Percentiles rank a stretch among this genome's conserved stretches.
Evolutionary conservation across 441 rosid species (phyloP).

Genomic region (Populus hybrid): DNA sequence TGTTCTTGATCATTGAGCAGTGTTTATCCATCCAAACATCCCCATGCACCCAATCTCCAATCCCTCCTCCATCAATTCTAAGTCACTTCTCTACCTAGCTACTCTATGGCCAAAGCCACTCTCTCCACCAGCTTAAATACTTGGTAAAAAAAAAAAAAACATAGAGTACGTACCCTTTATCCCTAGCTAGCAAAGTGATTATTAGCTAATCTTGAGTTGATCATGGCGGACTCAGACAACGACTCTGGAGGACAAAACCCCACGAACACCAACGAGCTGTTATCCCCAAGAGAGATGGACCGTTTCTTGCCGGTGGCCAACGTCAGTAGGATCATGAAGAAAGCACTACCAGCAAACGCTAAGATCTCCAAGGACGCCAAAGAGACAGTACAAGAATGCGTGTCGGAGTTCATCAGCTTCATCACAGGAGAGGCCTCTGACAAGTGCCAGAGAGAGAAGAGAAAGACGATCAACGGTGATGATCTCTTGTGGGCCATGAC

Average conservation of each 20-base stretch:
- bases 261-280: slow-evolving; percentile 9
- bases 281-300: slow-evolving; percentile 36
- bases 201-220: background rate
- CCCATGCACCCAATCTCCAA: background rate
- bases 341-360: slow-evolving; percentile 57
- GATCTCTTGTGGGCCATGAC: slow-evolving; percentile 63
- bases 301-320: slow-evolving; percentile 54
- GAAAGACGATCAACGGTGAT: slow-evolving; percentile 61
- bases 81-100: too few species aligned
- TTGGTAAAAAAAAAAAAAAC: too few species aligned
- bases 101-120: background rate
- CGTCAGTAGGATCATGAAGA: slow-evolving; percentile 66
- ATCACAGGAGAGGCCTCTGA: slow-evolving; percentile 62
- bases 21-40: background rate
- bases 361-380: slow-evolving; percentile 64
- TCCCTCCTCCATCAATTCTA: too few species aligned
- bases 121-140: too few species aligned
- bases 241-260: slow-evolving; percentile 45
- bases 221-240: slow-evolving; percentile 57
- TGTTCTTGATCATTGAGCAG: background rate
- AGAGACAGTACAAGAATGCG: slow-evolving; percentile 63
- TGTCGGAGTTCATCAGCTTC: slow-evolving; percentile 61
- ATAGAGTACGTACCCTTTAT: too few species aligned
- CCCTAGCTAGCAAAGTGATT: too few species aligned
- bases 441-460: slow-evolving; percentile 54